A percentile compares a stretch with the other conserved stretches of the same genome.
phyloP scores from a whole-genome alignment of 371 early-diverging fungal genomes.

The Ecytonucleospora hepatopenaei region DNA sequence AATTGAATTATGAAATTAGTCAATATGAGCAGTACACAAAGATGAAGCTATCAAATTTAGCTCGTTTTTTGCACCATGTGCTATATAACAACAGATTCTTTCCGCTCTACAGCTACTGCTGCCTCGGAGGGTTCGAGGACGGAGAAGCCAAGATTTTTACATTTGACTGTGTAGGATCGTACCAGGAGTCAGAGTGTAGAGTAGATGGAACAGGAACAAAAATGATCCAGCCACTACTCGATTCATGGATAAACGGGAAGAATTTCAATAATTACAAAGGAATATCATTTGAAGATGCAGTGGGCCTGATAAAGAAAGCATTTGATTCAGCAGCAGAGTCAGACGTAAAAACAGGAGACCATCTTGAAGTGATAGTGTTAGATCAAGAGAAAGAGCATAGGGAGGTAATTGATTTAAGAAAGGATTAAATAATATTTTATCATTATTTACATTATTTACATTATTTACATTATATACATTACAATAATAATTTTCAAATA shows the following conservation, averaged over 20 bases:
- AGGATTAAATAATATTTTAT: constrained; percentile 61
- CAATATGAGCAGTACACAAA: constrained; percentile 60
- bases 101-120: constrained; percentile 83
- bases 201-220: constrained; percentile 76
- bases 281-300: constrained; percentile 60
- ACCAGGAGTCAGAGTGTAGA: constrained; percentile 66
- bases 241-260: constrained; percentile 68
- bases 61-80: constrained; percentile 80
- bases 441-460: no score
- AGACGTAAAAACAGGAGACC: constrained; percentile 97
- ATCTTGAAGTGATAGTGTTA: constrained; percentile 76
- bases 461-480: no score
- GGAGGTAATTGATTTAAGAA: constrained; percentile 63
- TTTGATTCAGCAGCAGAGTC: constrained; percentile 93
- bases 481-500: no score
- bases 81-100: constrained; percentile 87
- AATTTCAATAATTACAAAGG: constrained; percentile 49
- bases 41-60: constrained; percentile 73
- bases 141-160: constrained; percentile 63
- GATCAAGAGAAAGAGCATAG: constrained; percentile 66
- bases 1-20: constrained; percentile 64
- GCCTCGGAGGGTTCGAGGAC: constrained; percentile 76
- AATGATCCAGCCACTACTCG: constrained; percentile 90
- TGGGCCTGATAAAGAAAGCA: constrained; percentile 76
- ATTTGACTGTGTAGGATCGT: constrained; percentile 89